Conservation (phyloP, 768 basidiomycete species). For the Rhodocollybia butyracea region DNA sequence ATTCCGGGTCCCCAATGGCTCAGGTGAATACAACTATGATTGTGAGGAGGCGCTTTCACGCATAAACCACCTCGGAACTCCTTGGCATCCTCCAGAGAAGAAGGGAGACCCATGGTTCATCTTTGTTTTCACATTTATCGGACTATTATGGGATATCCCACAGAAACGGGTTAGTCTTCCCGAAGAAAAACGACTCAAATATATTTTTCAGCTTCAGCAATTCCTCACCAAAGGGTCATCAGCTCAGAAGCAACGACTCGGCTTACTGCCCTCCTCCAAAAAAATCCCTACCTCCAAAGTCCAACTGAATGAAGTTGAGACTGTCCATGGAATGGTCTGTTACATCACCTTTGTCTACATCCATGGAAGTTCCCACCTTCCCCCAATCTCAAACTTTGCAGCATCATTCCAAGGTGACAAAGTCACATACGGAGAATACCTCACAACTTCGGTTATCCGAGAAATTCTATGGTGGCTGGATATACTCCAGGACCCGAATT, state of each 20-base stretch:
- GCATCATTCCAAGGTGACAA: slow-evolving; percentile 16
- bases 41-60: slow-evolving; percentile 5
- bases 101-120: slow-evolving; percentile 20
- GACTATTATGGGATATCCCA: slow-evolving; percentile 30
- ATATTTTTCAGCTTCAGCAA: slow-evolving; percentile 18
- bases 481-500: slow-evolving; percentile 15
- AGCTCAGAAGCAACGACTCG: too few relatives aligned
- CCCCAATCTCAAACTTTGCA: slow-evolving; percentile 23
- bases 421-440: neutral
- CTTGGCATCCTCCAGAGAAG: too few relatives aligned
- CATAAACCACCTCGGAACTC: slow-evolving; percentile 19
- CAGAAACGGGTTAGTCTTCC: slow-evolving; percentile 24
- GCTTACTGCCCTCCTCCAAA: too few relatives aligned
- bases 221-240: too few relatives aligned
- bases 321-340: slow-evolving; percentile 26
- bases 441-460: slow-evolving; percentile 17
- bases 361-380: slow-evolving; percentile 20
- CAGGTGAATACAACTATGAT: slow-evolving; percentile 18
- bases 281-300: too few relatives aligned
- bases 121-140: slow-evolving; percentile 22
- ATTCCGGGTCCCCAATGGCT: slow-evolving; percentile 18
- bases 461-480: too few relatives aligned
- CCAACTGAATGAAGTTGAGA: slow-evolving; percentile 1
- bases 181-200: slow-evolving; percentile 25
- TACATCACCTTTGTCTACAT: slow-evolving; percentile 29